Conservation (phyloP, 2,329 filamentous ascomycete species). For the Tolypocladium tropicale region DNA sequence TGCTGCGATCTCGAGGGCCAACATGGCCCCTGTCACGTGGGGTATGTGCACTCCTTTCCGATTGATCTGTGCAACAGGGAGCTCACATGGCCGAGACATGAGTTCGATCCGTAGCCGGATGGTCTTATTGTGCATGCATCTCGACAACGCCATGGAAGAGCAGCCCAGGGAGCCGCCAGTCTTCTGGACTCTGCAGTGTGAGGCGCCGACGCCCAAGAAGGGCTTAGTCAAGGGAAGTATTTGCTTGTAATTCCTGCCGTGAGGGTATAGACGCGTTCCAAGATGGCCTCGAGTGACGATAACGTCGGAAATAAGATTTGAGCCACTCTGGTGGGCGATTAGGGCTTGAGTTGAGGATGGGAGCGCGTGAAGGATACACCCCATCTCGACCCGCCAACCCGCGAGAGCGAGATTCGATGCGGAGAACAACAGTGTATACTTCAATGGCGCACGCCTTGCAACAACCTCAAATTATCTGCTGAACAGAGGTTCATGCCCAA, state of each 20-base stretch:
- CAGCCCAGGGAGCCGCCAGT: not conserved
- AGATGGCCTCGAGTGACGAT: not conserved
- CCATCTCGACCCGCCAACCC: not conserved
- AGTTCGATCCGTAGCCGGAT: not conserved
- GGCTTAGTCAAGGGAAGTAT: not conserved
- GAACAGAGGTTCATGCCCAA: not conserved
- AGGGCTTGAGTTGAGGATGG: not conserved
- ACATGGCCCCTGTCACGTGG: not conserved
- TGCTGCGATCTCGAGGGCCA: not conserved
- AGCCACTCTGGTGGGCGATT: not conserved
- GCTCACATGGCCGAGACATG: not conserved
- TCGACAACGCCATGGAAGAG: not conserved
- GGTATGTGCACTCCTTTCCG: not conserved
- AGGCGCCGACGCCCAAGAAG: not conserved
- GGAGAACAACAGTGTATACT: not conserved
- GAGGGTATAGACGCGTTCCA: rapidly evolving
- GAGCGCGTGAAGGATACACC: not conserved
- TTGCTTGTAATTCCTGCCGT: not conserved
- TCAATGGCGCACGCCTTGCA: not conserved
- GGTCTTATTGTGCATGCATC: not conserved
- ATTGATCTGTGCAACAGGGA: not conserved
- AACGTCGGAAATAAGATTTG: not conserved
- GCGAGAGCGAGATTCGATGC: not conserved
- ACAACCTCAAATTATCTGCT: not conserved
- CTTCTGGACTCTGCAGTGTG: not conserved